Evolutionary conservation across 805 yeast species (phyloP).

Genomic region (Candida piceae): DNA sequence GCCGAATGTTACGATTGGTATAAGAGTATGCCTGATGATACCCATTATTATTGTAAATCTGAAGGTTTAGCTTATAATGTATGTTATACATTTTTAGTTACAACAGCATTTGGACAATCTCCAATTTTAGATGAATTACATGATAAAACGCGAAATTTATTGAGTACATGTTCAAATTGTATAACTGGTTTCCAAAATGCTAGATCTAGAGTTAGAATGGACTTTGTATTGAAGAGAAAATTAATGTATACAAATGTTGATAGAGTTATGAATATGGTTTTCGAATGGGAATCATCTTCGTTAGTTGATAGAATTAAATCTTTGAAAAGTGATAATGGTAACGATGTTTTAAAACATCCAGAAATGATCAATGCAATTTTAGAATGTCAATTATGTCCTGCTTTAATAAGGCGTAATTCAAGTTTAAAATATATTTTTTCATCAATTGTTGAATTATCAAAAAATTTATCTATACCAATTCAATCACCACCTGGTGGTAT

Average conservation of each 20-base stretch:
- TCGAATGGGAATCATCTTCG: constrained; percentile 24
- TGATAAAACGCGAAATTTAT: constrained; percentile 21
- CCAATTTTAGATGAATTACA: constrained; percentile 10
- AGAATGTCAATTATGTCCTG: constrained; percentile 51
- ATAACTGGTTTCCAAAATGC: constrained; percentile 48
- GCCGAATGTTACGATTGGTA: constrained; percentile 33
- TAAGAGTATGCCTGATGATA: constrained; percentile 3
- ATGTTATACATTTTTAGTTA: constrained; percentile 41
- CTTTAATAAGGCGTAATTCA: constrained; percentile 36
- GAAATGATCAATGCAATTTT: constrained; percentile 31
- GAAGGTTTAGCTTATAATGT: constrained; percentile 43
- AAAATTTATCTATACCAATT: constrained; percentile 5
- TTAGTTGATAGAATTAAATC: constrained; percentile 11
- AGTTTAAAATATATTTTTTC: constrained; percentile 35
- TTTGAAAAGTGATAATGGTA: constrained; percentile 18
- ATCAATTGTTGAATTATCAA: constrained; percentile 29
- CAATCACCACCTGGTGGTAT: too few species aligned
- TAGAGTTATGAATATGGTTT: constrained; percentile 18
- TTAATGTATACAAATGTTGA: constrained; percentile 21
- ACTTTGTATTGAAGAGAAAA: constrained; percentile 46
- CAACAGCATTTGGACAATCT: constrained; percentile 38
- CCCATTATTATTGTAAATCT: constrained; percentile 56
- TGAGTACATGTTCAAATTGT: constrained; percentile 51
- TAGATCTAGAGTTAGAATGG: constrained; percentile 44
- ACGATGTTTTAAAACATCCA: constrained; percentile 21